Conservation (phyloP, 106 monocot genomes). For the Dioscorea zingiberensis region DNA sequence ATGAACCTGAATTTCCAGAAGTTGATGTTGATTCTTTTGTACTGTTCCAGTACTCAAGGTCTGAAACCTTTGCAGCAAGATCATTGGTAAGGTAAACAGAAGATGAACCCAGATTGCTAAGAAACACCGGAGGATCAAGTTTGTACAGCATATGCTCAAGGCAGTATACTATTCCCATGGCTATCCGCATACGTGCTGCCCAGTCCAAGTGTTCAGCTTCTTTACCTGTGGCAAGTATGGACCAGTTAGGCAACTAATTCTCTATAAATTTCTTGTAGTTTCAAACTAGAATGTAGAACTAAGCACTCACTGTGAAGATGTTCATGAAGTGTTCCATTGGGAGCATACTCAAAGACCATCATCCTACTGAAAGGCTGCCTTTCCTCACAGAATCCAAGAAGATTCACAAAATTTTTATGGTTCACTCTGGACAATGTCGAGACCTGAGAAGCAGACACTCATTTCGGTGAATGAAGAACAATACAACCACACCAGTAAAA, state of each 20-base stretch:
- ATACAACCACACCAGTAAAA: no score
- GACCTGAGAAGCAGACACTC: slow-evolving; percentile 33
- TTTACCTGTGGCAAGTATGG: slow-evolving; percentile 38
- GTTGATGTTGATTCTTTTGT: not conserved
- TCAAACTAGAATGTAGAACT: no score
- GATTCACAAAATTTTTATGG: slow-evolving; percentile 91
- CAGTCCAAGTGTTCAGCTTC: slow-evolving; percentile 72
- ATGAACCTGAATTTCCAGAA: slow-evolving; percentile 5
- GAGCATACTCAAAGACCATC: slow-evolving; percentile 94
- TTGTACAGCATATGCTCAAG: slow-evolving; percentile 36
- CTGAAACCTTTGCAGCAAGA: slow-evolving; percentile 68
- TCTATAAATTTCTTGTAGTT: no score
- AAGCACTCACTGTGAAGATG: slow-evolving; percentile 70
- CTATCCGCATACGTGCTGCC: slow-evolving; percentile 36
- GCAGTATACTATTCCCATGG: slow-evolving; percentile 63
- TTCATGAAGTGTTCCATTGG: slow-evolving; percentile 90
- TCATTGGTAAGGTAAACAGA: slow-evolving; percentile 49
- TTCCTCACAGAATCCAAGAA: slow-evolving; percentile 76
- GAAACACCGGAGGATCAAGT: slow-evolving; percentile 31
- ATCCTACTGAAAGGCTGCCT: slow-evolving; percentile 77
- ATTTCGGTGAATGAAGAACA: no score
- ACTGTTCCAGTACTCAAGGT: slow-evolving; percentile 42
- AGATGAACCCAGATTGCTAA: slow-evolving; percentile 31
- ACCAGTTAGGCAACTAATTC: no score
- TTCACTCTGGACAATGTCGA: slow-evolving; percentile 60